Base-by-base conservation (phyloP, 345 rosid species). In the Populus tremula region DNA sequence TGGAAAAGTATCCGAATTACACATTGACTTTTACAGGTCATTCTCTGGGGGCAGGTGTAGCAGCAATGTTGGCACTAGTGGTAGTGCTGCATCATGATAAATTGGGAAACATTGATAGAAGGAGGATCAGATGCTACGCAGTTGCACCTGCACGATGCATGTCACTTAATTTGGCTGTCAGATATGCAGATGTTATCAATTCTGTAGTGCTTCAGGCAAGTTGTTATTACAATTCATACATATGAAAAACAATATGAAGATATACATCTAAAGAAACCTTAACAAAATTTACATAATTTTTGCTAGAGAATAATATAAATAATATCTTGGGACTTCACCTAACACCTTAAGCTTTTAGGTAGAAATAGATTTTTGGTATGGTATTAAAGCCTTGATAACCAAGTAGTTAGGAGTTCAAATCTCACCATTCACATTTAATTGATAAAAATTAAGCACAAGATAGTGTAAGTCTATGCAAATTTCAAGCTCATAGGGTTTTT, bases 111-210 rank as follows among this genome's bases (percentile, higher is more conserved):
- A 87, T 96, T 18, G 92, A 93, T 33, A 87, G 97, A 76, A 88
- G 82, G 76, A 90, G 96, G 83, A 86, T 93, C n/a, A 88, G 99
- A 79, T 89, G 99, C 87, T 96, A 86, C 61, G 97, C 98, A 43
- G 89, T 93, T 50, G 97, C 99, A 13, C 98, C 99, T 83, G 98
- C 99, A 64, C 90, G 99, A 89, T 96, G 98, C 78, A 92, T 96
- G 96, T 93, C 98, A 0, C 85, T 96, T 70, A 96, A 93, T 81
- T 85, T 96, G 90, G 98, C 99, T 0, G 96, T 93, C 56, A 85
- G 92, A 86, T 96, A 92, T 84, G 99, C 97, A 1, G 98, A 93
- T 89, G 97, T 92, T 53, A 96, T 96, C 83, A 91, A 93, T 83
- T 92, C 99, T 66, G 86, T 96, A 7, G 97, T 96, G 82, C 97